Evolutionary conservation across 2,329 filamentous ascomycete species (phyloP), one percentile per base, ranked within the genome.

Genomic region (Basipetospora chlamydospora): DNA sequence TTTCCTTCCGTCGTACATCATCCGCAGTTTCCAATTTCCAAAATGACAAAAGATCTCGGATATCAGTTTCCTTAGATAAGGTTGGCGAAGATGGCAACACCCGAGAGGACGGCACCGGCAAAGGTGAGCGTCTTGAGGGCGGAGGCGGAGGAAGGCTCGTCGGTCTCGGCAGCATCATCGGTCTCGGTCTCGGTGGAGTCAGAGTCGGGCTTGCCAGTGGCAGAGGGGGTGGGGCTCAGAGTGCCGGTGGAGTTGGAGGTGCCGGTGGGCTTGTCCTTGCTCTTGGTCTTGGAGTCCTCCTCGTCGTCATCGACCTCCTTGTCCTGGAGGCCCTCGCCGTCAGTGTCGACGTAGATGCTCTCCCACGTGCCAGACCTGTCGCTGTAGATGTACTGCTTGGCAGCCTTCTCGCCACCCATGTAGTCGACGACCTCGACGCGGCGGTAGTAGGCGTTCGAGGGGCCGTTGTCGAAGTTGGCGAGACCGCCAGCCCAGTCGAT

Each of bases 401-500:
- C 59, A 13, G 50, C 50, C 43, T 53, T 47, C 33, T 56, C 52
- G 40, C 56, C 57, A 25, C 59, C 58, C 39, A 57, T 54, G 44
- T 64, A 64, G 44, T 67, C 63, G 32, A 52, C 47, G 39, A 67
- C 55, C 22, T 48, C 57, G 39, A 66, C 48, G 37, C 54, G 56
- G 58, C 64, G 58, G 53, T 64, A 63, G 49, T 57, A 58, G 38
- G 58, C 61, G 3, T 47, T 47, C 50, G 62, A 63, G 5, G 63
- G 60, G 26, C 50, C 61, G 42, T 61, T 40, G 32, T 43, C 47
- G 49, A 61, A 66, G 45, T 65, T 57, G 43, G 63, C 57, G 46
- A 50, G 50, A 41, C 80, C 80, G 44, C 77, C 79, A 39, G 73
- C 72, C 75, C 75, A 80, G 41, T 68, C 45, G 42, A 86, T 80